Base-by-base conservation (phyloP, 345 rosid genomes). In the Sapria himalayana region DNA sequence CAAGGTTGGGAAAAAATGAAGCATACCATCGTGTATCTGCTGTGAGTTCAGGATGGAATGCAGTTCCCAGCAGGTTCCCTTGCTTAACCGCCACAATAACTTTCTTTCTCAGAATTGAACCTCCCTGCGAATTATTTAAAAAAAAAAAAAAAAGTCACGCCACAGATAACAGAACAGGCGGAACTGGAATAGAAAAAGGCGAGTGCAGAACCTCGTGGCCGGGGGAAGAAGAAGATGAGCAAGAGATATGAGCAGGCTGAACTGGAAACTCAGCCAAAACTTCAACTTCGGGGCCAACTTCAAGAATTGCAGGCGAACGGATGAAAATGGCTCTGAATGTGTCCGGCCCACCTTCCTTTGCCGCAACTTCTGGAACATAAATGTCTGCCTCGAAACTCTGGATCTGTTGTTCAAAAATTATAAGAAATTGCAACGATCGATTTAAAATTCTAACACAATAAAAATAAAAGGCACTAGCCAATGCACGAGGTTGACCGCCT, bases 301-400 rank as follows among this genome's bases (percentile, higher is more conserved):
- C 91, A 25, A 82, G 64, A 41, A 89, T 56, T 9, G 98, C 94
- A 33, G 98, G 94, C 60, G 98, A 92, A 31, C 98, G 94, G 22
- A 89, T 89, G 56, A 89, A 78, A 51, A 89, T 76, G 45, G 80
- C 98, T 3, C 85, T 80, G 47, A 58, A 89, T 37, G 80, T 82
- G 52, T 74, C 78, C 18, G 91, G 64, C 17, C 93, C 94, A 41
- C 98, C 93, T 67, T 89, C 94, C 57, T 63, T 53, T 44, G 85
- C 57, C 21, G 75, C 76, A 13, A 89, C 78, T 42, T 42, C 59
- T 29, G 91, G 93, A 29, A 74, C 91, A 41, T 50, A 57, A 48
- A 82, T 63, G 47, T 82, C 92, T 17, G 91, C 82, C 66, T 82
- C 98, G 57, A 89, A 82, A 64, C 94, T 89, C 61, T 89, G 98